Base-by-base conservation (phyloP, 169 alveolate species). In the Cryptosporidium sp. region DNA sequence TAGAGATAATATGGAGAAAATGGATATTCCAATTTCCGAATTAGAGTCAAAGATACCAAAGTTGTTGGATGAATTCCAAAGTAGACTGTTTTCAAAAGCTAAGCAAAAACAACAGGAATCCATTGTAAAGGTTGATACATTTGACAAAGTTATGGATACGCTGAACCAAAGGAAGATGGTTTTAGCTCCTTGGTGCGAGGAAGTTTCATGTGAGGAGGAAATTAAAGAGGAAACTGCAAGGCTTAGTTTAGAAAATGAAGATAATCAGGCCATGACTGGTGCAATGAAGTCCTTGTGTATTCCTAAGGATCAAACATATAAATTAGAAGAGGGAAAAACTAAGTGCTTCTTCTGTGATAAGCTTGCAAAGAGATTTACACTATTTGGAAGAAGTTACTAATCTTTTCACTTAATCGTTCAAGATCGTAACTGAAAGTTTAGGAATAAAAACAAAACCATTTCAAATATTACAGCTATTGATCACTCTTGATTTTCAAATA, bases 211-310 rank as follows among this genome's bases (percentile, higher is more conserved):
- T 23, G 96, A 93, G 84, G 95, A 85, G 0, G 94, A 91, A 62
- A 93, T 94, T 37, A 94, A 94, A 91, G 92, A 84, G 70, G 96
- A 69, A 71, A 91, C 93, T 43, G 87, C 91, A 80, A 73, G 92
- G 43, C 92, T 86, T 31, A 74, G 92, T 71, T 29, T 71, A 55
- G 70, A 86, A 1, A 67, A 16, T 43, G 86, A 85, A 10, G 68
- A 58, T 10, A 45, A 59, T 18, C 71, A 86, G 45, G 93, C 95
- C 23, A 89, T 95, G n/a, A 94, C 98, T 8, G 99, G 99, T 12
- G 95, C 99, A 35, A 98, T 98, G 94, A 98, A 98, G 93, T 94
- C 99, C 70, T 95, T 98, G 23, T 97, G 99, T 92, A 94, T 98
- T 61, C 99, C 99, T 52, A 85, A 95, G 18, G 96, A 95, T 52